Conservation (phyloP, 1,284 basidiomycete genomes). For the Sporisorium graminicola region DNA sequence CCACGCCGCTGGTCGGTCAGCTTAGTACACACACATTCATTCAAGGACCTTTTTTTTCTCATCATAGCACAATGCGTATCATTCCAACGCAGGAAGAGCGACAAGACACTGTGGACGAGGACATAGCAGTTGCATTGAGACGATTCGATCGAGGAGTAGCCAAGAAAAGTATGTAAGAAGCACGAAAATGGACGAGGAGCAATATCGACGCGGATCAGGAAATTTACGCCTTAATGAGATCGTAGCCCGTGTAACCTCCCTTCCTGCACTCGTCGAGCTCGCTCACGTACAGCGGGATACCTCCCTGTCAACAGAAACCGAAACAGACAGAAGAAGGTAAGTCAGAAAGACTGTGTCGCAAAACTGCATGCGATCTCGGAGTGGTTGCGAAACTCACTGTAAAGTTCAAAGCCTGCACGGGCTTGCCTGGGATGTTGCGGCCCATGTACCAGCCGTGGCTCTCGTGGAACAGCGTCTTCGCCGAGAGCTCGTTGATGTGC, state of each 20-base stretch:
- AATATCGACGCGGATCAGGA: background rate
- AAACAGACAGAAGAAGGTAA: background rate
- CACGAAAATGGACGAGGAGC: background rate
- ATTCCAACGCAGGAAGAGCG: background rate
- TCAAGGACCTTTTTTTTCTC: slow-evolving; percentile 3
- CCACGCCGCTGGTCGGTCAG: background rate
- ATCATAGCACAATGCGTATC: background rate
- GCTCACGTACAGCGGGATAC: slow-evolving; percentile 48
- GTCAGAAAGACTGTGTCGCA: too few relatives aligned
- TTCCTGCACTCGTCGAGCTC: slow-evolving; percentile 46
- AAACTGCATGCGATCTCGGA: too few relatives aligned
- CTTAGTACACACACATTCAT: background rate
- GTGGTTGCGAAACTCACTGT: slow-evolving; percentile 11
- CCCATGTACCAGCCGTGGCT: slow-evolving; percentile 59
- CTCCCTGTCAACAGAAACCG: slow-evolving; percentile 16
- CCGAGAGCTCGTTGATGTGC: slow-evolving; percentile 53
- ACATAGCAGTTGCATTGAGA: background rate
- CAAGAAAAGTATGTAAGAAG: background rate
- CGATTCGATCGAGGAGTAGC: background rate
- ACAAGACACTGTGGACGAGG: background rate
- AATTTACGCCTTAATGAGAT: slow-evolving; percentile 33
- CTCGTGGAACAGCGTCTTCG: slow-evolving; percentile 54
- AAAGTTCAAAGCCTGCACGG: slow-evolving; percentile 51
- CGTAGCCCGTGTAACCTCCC: slow-evolving; percentile 38
- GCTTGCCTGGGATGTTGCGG: slow-evolving; percentile 50